Base-by-base conservation (phyloP, 345 rosid genomes). In the Brassica cretica region DNA sequence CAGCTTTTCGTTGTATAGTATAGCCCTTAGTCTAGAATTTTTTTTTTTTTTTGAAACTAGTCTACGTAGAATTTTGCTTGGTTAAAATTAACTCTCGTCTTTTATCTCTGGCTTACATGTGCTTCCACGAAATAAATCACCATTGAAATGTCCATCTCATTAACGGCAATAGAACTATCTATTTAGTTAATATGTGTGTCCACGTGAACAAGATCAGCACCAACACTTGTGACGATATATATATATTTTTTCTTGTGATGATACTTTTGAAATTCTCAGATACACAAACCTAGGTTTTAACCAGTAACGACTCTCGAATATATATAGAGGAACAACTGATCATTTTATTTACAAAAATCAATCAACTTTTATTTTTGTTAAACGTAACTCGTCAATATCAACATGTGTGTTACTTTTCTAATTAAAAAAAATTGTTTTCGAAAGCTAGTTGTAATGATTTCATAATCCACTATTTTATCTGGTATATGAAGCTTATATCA, bases 1-100 rank as follows among this genome's bases (percentile, higher is more conserved):
- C 76, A 77, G 76, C 76, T 77, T 77, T 77, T 77, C 14, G 49
- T 53, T 35, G 71, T 33, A 44, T 68, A 70, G 71, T 15, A 56
- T 67, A 76, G 51, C 51, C 41, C 56, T 70, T 24, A 76, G 66
- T 55, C 66, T 71, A 77, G 5, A 19, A 19, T 19, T 19, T 19
- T 19, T 19, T 19, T 19, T 19, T 19, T 19, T 19, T 19, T 19
- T 19, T 19, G 21, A 19, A 19, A 19, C 21, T 19, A 19, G 21
- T 19, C 21, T 19, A 19, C 21, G 76, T 77, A 71, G 71, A 71
- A 71, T 64, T 46, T 71, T 71, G 27, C 35, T 64, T 64, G 59
- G 33, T 27, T 76, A 49, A 63, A 35, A 51, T 70, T 51, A 24
- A 63, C 65, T 49, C 10, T 11, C 15, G 64, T 63, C 64, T 32